Evolutionary conservation across 108 stramenopile species (phyloP).

Genomic region (Nannochloropsis granulata): DNA sequence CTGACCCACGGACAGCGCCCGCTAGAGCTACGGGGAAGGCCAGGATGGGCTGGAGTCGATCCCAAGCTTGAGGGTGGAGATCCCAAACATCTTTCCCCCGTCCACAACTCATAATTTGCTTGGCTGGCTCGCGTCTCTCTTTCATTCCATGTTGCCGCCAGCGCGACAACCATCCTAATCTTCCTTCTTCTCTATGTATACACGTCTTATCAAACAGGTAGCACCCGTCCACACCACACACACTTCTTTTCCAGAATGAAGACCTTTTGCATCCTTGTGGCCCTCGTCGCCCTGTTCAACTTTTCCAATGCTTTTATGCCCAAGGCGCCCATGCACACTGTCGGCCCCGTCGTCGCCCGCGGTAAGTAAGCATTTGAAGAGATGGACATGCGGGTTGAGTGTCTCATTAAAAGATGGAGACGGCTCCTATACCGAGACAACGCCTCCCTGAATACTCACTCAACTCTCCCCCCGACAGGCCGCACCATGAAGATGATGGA

Average conservation of each 20-base stretch:
- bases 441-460: no score
- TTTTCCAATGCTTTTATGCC: neutral
- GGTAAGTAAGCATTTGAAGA: neutral
- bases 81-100: no score
- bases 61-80: no score
- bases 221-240: neutral
- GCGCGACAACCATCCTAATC: neutral
- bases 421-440: no score
- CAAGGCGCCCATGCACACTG: neutral
- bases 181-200: neutral
- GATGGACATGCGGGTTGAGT: no score
- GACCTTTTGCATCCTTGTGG: neutral
- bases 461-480: neutral
- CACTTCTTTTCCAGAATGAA: neutral
- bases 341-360: neutral
- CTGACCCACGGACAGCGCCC: no score
- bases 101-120: no score
- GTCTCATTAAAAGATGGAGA: no score
- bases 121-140: no score
- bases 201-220: neutral
- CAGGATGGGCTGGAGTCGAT: no score
- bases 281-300: neutral
- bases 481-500: neutral
- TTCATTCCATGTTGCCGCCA: neutral
- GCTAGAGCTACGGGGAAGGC: no score